Evolutionary conservation across 495 filamentous ascomycete genomes (phyloP).

Genomic region (Tirmania nivea): DNA sequence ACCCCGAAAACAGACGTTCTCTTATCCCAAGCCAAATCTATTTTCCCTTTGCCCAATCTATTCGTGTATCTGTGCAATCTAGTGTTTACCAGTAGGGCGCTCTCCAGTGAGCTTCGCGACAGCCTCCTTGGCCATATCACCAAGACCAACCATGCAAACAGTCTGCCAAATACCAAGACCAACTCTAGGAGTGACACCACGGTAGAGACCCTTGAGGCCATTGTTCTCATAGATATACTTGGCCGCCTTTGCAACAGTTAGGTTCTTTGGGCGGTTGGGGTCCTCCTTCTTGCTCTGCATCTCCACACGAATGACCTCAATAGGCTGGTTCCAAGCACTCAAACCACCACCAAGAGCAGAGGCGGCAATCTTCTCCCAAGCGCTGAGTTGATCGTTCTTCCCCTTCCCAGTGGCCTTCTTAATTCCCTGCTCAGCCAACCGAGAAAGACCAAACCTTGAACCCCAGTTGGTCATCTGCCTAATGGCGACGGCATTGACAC

Average conservation of each 20-base stretch:
- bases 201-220: conserved; percentile 82
- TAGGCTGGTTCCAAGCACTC: conserved; percentile 96
- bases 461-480: conserved; percentile 99
- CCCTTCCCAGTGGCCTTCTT: conserved; percentile 61
- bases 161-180: conserved; percentile 97
- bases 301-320: conserved; percentile 98
- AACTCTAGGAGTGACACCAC: conserved; percentile 82
- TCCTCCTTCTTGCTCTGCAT: conserved; percentile 99
- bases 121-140: conserved; percentile 95
- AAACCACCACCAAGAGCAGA: conserved; percentile 77
- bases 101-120: conserved; percentile 96
- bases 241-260: conserved; percentile 84
- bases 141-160: conserved; percentile 98
- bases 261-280: conserved; percentile 92
- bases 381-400: conserved; percentile 48
- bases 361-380: conserved; percentile 73
- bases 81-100: conserved; percentile 90
- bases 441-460: conserved; percentile 75
- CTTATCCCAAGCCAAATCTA: neutral
- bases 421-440: conserved; percentile 77
- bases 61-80: conserved; percentile 22
- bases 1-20: neutral
- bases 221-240: conserved; percentile 81
- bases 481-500: conserved; percentile 95
- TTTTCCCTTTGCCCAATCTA: neutral